Evolutionary conservation across 78 protist genomes (phyloP).

Genomic region (Pigoraptor vietnamica): DNA sequence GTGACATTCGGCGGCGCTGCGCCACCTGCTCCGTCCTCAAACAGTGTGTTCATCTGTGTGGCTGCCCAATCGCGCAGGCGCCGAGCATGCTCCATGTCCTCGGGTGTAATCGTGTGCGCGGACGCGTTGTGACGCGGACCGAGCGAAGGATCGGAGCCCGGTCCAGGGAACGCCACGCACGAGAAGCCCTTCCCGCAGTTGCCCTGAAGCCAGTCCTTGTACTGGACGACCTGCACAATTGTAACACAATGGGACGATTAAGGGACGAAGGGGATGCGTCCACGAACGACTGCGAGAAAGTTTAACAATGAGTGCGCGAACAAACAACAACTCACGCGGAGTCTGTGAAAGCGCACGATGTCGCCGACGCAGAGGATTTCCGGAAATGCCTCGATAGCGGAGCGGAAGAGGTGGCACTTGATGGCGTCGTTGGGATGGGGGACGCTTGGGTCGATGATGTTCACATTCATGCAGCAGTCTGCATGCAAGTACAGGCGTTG

Average conservation of each 20-base stretch:
- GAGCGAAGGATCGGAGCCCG: neutral
- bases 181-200: neutral
- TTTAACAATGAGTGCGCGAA: too few relatives aligned
- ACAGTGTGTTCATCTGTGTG: neutral
- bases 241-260: too few relatives aligned
- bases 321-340: neutral
- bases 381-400: neutral
- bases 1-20: neutral
- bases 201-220: neutral
- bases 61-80: neutral
- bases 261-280: too few relatives aligned
- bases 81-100: neutral
- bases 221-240: neutral
- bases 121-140: neutral
- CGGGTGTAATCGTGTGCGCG: neutral
- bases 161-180: neutral
- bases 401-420: neutral
- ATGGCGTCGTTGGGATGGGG: neutral
- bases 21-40: neutral
- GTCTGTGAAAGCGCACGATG: neutral
- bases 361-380: neutral
- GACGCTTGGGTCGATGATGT: neutral
- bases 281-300: too few relatives aligned
- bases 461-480: neutral
- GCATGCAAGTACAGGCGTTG: too few relatives aligned